phyloP scores from a whole-genome alignment of 805 yeast species.

The Cephaloascus albidus region DNA sequence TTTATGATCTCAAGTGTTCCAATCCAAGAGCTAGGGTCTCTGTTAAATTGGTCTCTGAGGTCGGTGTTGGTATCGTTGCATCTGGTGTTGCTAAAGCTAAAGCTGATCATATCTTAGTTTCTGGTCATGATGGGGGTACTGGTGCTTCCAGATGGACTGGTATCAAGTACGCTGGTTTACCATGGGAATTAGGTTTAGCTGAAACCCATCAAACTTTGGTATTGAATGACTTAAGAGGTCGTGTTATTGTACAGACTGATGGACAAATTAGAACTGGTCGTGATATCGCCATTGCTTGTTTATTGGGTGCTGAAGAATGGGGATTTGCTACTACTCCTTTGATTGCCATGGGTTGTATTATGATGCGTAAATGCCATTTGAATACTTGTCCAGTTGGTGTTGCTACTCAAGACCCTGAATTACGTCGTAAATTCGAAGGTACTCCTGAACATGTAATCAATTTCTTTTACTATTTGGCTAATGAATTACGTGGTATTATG shows the following conservation, averaged over 20 bases:
- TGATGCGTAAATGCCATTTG: constrained; percentile 91
- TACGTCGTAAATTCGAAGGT: constrained; percentile 87
- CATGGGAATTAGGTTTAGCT: constrained; percentile 98
- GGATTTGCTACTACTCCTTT: constrained; percentile 97
- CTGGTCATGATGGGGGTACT: constrained; percentile 99
- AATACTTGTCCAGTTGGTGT: constrained; percentile 97
- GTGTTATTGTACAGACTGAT: constrained; percentile 95
- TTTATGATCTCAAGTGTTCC: constrained; percentile 92
- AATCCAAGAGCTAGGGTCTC: constrained; percentile 97
- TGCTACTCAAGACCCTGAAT: constrained; percentile 95
- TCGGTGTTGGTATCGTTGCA: constrained; percentile 98
- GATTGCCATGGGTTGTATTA: constrained; percentile 95
- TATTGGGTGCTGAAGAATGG: constrained; percentile 97
- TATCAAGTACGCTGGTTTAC: constrained; percentile 93
- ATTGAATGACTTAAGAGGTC: constrained; percentile 89
- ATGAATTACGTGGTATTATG: constrained; percentile 88
- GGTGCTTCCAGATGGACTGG: constrained; percentile 99
- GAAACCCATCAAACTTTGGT: constrained; percentile 98
- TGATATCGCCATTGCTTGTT: constrained; percentile 92
- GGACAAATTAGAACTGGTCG: constrained; percentile 97
- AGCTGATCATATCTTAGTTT: constrained; percentile 90
- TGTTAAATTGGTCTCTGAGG: constrained; percentile 93
- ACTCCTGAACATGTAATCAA: constrained; percentile 98
- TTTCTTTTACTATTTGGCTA: constrained; percentile 91
- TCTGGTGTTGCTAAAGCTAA: constrained; percentile 99